Base-by-base conservation (phyloP, 768 basidiomycete species). In the Sarcodon aspratus region DNA sequence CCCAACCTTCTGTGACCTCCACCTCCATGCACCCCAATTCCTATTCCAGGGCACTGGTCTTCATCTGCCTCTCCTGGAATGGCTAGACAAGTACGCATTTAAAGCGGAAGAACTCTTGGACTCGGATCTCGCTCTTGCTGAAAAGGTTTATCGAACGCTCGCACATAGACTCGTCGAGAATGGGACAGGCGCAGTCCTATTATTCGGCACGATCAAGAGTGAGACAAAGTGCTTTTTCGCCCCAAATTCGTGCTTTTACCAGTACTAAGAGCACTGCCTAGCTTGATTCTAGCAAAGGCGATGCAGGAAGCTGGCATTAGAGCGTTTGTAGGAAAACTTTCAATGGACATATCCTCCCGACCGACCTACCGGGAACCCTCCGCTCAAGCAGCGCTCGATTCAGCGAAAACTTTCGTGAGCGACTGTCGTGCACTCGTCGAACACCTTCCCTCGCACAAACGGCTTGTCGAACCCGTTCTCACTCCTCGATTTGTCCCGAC, bases 401-500 rank as follows among this genome's bases (percentile, higher is more conserved):
- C 80, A 1, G 80, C 80, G 0, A 50, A 63, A 9, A 67, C 70
- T 0, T 94, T 92, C 55, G 72, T 83, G 40, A 59, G 69, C 3
- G 63, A 61, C 18, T 82, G 85, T 46, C 62, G 59, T 27, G 57
- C 63, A 1, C 59, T 76, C 8, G 64, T 68, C 5, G 56, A 66
- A 5, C 49, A 64, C 17, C 60, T 79, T 1, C 72, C 73, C 0
- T 44, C 58, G 3, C 71, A 79, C 54, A 57, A 61, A 40, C 70
- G 73, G 9, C 70, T 88, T 8, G 74, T 92, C 4, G 75, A 85
- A 49, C 92, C 92, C 1, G 86, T 94, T 9, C 63, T 95, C 48
- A 93, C 92, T 0, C 92, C 92, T 0, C 78, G 92, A 13, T 95
- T 94, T 54, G 82, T 94, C 3, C 92, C 92, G 1, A 90, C 90